Base-by-base conservation (phyloP, 495 filamentous ascomycete genomes). In the Antarctomyces pellizariae region DNA sequence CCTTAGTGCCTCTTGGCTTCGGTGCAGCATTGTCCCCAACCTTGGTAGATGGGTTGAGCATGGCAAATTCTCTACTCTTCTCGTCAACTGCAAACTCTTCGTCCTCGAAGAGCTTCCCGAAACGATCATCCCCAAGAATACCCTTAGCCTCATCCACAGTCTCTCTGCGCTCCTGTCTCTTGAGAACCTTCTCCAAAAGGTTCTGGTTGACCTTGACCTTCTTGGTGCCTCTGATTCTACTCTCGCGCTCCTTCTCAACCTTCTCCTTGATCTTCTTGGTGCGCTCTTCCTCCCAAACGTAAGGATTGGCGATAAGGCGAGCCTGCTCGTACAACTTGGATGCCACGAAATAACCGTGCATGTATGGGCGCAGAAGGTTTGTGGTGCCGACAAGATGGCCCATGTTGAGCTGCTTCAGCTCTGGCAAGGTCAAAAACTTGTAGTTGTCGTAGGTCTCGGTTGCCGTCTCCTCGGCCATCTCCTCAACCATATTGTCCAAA, bases 321-420 rank as follows among this genome's bases (percentile, higher is more conserved):
- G 83, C 86, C 48, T 95, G 78, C 34, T 95, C 89, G 43, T 93
- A 93, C 13, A 99, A 44, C 26, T 74, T 69, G 38, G 89, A 79
- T 30, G 74, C 75, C 7, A 93, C 79, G 49, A 97, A 97, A 59
- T 86, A 93, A 34, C 86, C 86, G 46, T 95, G 84, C 89, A 95
- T 93, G 42, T 93, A 95, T 24, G 89, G 83, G 16, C 80, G 62
- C 23, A 99, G 50, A 7, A 93, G 54, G 41, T 73, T 78, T 25
- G 76, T 86, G 28, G 74, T 73, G 27, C 82, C 84, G 23, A 92
- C 61, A 17, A 93, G 56, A 45, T 93, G 83, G 18, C 75, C 75
- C 22, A 93, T 48, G 39, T 71, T 86, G 31, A 93, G 62, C 0
- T 60, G 58, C 29, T 67, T 67, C 15, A 97, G 61, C 49, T 95